Evolutionary conservation across 2,329 filamentous ascomycete species (phyloP).

Genomic region (Aspergillus brunneoviolaceus): DNA sequence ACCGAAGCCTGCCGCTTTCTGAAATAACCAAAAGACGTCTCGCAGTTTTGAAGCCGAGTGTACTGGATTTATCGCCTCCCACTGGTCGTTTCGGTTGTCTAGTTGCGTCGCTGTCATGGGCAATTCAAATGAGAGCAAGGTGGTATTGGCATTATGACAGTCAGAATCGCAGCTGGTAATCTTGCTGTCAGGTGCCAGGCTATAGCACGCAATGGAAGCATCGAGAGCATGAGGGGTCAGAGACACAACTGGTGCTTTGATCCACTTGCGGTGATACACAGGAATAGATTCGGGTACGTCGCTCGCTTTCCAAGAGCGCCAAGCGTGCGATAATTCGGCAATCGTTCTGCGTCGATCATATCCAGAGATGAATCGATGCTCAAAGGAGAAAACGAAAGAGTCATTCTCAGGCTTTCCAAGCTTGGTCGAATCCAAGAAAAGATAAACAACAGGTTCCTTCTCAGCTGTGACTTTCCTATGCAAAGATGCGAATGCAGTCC

Average conservation of each 20-base stretch:
- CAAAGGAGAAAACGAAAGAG: constrained; percentile 57
- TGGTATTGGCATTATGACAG: constrained; percentile 35
- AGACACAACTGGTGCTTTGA: constrained; percentile 19
- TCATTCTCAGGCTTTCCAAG: constrained; percentile 50
- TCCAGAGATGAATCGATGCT: constrained; percentile 47
- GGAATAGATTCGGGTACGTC: constrained; percentile 20
- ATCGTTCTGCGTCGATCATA: constrained; percentile 49
- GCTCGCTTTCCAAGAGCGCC: constrained; percentile 40
- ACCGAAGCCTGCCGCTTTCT: constrained; percentile 25
- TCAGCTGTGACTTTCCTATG: constrained; percentile 45
- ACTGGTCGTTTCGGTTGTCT: constrained; percentile 17
- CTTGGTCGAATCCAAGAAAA: constrained; percentile 59
- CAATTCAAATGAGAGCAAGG: constrained; percentile 30
- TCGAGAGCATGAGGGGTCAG: constrained; percentile 22
- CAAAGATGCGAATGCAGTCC: constrained; percentile 55
- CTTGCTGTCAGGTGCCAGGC: constrained; percentile 16
- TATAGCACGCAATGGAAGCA: constrained; percentile 21
- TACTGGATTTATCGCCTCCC: constrained; percentile 30
- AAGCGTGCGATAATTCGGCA: constrained; percentile 48
- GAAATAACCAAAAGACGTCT: constrained; percentile 35
- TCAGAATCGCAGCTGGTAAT: constrained; percentile 17
- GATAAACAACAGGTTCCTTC: constrained; percentile 43
- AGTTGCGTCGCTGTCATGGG: constrained; percentile 21
- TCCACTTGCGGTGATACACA: constrained; percentile 34
- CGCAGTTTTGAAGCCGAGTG: constrained; percentile 26